Evolutionary conservation across 306 rosid genomes (phyloP), one percentile per base, ranked within the genome.

Genomic region (Castanea mollissima): DNA sequence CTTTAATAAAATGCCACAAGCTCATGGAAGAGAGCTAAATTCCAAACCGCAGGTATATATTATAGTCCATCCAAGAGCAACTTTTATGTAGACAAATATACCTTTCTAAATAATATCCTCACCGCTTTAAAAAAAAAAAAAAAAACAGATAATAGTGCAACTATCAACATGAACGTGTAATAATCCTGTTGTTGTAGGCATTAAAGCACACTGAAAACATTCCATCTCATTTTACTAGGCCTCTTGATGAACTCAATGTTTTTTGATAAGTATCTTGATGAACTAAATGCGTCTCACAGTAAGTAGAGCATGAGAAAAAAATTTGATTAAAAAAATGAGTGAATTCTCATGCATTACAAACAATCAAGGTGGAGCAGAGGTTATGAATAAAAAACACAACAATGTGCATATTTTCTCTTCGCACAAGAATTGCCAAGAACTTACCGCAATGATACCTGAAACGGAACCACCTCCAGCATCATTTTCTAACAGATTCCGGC

Each of bases 391-490:
- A 11, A 64, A 65, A 21, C 10, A 4, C 19, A 19, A 5, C 32
- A 20, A 44, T n/a, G 19, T 29, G 19, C 27, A 73, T 73, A 23
- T 67, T 34, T 21, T 32, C 38, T 38, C 52, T 9, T 60, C 11
- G 27, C n/a, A 25, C 35, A 73, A 77, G 59, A 74, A 55, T 55
- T 67, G 80, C 34, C 75, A 63, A 71, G n/a, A 60, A 81, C 88
- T 86, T 90, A 93, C 99, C 63, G 94, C 85, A 51, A 91, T 77
- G 32, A 85, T 87, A 79, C 98, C 94, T 2, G 91, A 92, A 77
- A 91, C 94, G 5, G 98, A 96, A 81, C 98, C 98, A 78, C 97
- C 99, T 65, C 99, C 97, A 74, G 79, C 89, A 82, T 93, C 99
- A 86, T 91, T 96, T 90, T 96, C 98, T 87, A 96, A 87, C 60